A percentile compares a stretch with the other conserved stretches of the same genome.
Evolutionary conservation across 345 rosid species (phyloP).

Genomic region (Turnera subulata): DNA sequence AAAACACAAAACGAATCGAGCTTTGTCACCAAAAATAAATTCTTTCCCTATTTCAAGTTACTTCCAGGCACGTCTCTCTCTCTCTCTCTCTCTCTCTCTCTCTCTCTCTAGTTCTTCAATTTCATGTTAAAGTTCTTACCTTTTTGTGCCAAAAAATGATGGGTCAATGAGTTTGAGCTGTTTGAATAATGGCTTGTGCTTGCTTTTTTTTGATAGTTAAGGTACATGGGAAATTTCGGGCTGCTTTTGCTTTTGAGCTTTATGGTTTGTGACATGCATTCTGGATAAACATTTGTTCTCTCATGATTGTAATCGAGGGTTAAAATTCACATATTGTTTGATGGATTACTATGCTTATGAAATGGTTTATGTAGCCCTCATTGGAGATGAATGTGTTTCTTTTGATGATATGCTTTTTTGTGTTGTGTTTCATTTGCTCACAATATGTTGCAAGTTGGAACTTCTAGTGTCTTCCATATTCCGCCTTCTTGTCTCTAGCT

Average conservation of each 20-base stretch:
- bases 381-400: no score
- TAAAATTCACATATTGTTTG: neutral
- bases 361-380: neutral
- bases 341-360: neutral
- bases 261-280: neutral
- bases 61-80: slow-evolving; percentile 12
- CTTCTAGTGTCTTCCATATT: no score
- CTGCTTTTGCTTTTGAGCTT: neutral
- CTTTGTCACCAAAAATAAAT: no score
- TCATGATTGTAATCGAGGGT: neutral
- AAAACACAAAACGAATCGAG: neutral
- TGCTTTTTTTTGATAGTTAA: neutral
- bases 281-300: neutral
- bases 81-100: neutral
- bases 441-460: no score
- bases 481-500: no score
- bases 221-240: neutral
- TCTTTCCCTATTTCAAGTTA: neutral
- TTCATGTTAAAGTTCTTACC: neutral
- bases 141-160: neutral
- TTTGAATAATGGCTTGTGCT: slow-evolving; percentile 1
- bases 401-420: no score
- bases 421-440: no score
- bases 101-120: neutral
- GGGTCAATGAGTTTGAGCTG: neutral